A percentile compares a stretch with the other conserved stretches of the same genome.
These are phyloP conservation scores for Hansenula sp. DNA, from an alignment of 1,139 yeast species.

Conservation along the genomic window DNA sequence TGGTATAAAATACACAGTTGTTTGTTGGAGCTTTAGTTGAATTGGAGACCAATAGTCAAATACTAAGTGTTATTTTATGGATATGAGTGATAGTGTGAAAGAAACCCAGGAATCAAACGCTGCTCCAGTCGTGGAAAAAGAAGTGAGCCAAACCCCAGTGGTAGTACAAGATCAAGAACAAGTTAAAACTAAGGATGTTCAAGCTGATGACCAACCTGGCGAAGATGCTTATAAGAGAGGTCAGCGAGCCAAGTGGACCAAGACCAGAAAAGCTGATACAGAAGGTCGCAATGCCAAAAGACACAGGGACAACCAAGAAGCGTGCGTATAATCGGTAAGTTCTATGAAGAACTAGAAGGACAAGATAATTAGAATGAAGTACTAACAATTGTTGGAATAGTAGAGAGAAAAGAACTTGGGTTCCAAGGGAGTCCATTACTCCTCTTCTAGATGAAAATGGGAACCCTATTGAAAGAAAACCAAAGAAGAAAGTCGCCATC, in stretches of 20 bases:
- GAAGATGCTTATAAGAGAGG: slow-evolving; percentile 39
- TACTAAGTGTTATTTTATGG: neutral
- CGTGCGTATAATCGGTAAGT: slow-evolving; percentile 49
- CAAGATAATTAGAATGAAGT: neutral
- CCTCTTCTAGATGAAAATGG: slow-evolving; percentile 59
- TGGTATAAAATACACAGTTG: no score
- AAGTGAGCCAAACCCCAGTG: neutral
- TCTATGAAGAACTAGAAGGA: slow-evolving; percentile 9
- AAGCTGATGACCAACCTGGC: slow-evolving; percentile 24
- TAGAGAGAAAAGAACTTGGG: slow-evolving; percentile 6
- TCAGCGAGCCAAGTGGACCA: slow-evolving; percentile 43
- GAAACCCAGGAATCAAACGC: neutral
- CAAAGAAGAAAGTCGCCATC: slow-evolving; percentile 73
- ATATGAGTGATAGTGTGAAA: slow-evolving; percentile 1
- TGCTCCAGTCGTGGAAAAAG: neutral
- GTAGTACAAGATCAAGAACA: slow-evolving; percentile 5
- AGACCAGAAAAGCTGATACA: slow-evolving; percentile 39
- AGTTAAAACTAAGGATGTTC: slow-evolving; percentile 8
- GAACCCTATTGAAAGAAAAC: slow-evolving; percentile 45
- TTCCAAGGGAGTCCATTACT: slow-evolving; percentile 17
- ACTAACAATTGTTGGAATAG: slow-evolving; percentile 5
- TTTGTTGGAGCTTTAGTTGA: no score
- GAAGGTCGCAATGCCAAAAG: slow-evolving; percentile 34
- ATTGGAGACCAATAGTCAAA: neutral
- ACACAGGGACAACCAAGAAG: slow-evolving; percentile 28